Conservation (phyloP, 2,329 filamentous ascomycete genomes). For the Saccharata proteae region DNA sequence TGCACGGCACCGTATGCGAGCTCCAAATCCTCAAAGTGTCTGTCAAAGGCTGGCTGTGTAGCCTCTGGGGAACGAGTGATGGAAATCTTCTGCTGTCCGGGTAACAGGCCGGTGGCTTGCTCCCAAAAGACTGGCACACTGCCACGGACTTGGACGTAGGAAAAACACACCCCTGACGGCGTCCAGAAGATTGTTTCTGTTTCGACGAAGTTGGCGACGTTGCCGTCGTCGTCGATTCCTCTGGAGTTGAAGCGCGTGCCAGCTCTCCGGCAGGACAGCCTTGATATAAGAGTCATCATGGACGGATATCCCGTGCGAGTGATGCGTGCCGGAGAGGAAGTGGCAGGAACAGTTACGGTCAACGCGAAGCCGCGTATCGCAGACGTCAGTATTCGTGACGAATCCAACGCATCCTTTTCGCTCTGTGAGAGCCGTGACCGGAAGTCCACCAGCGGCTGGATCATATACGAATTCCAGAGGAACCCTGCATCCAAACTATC, state of each 20-base stretch:
- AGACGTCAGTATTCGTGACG: conserved; percentile 77
- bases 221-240: conserved; percentile 93
- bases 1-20: conserved; percentile 82
- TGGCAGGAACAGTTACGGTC: conserved; percentile 73
- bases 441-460: conserved; percentile 81
- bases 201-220: conserved; percentile 98
- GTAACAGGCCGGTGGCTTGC: conserved; percentile 74
- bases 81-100: conserved; percentile 87
- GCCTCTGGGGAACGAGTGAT: conserved; percentile 82
- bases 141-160: conserved; percentile 83
- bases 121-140: conserved; percentile 98
- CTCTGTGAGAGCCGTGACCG: conserved; percentile 64
- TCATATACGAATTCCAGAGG: conserved; percentile 98
- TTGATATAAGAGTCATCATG: conserved; percentile 77
- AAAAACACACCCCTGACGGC: conserved; percentile 66
- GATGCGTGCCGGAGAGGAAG: conserved; percentile 56
- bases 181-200: conserved; percentile 89
- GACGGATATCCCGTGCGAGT: conserved; percentile 63
- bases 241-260: conserved; percentile 95
- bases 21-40: conserved; percentile 82
- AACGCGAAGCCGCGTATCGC: conserved; percentile 88
- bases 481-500: conserved; percentile 88
- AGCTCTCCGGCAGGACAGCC: conserved; percentile 78
- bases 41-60: conserved; percentile 88
- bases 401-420: conserved; percentile 71